Conservation (phyloP, 148 eudicot species). For the Rhododendron ovatum region DNA sequence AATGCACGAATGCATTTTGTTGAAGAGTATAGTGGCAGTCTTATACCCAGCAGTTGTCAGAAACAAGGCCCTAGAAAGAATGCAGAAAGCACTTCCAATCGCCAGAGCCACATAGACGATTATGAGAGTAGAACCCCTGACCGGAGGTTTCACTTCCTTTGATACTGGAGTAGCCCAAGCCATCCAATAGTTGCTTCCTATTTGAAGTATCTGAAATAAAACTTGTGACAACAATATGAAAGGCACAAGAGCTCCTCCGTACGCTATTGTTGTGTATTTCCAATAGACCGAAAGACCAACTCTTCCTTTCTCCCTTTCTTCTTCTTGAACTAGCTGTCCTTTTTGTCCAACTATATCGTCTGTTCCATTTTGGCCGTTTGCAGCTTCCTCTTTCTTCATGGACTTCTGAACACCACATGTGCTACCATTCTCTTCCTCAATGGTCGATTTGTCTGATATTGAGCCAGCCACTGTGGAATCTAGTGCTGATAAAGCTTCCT, state of each 20-base stretch:
- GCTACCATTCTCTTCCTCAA: slow-evolving; percentile 3
- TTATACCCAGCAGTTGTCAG: slow-evolving; percentile 39
- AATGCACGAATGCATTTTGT: slow-evolving; percentile 49
- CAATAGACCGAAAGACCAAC: too few species aligned
- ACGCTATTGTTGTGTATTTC: too few species aligned
- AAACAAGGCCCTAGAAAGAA: slow-evolving; percentile 37
- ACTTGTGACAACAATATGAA: too few species aligned
- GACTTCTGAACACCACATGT: background rate
- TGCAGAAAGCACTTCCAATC: slow-evolving; percentile 43
- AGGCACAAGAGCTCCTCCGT: too few species aligned
- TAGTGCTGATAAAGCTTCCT: slow-evolving; percentile 43
- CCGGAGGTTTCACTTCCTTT: too few species aligned
- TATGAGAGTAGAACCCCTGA: slow-evolving; percentile 29
- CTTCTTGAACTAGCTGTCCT: too few species aligned
- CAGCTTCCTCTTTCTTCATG: slow-evolving; percentile 16
- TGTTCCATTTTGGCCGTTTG: slow-evolving; percentile 14
- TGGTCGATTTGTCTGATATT: background rate
- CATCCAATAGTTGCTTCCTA: too few species aligned
- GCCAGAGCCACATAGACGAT: slow-evolving; percentile 43
- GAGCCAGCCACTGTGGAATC: slow-evolving; percentile 25
- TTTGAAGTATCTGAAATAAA: too few species aligned
- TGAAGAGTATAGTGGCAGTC: slow-evolving; percentile 54
- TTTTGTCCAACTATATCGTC: slow-evolving; percentile 13
- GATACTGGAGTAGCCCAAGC: too few species aligned
- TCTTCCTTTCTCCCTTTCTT: too few species aligned